phyloP scores from a whole-genome alignment of 495 filamentous ascomycete species.

The Cryomyces antarcticus region DNA sequence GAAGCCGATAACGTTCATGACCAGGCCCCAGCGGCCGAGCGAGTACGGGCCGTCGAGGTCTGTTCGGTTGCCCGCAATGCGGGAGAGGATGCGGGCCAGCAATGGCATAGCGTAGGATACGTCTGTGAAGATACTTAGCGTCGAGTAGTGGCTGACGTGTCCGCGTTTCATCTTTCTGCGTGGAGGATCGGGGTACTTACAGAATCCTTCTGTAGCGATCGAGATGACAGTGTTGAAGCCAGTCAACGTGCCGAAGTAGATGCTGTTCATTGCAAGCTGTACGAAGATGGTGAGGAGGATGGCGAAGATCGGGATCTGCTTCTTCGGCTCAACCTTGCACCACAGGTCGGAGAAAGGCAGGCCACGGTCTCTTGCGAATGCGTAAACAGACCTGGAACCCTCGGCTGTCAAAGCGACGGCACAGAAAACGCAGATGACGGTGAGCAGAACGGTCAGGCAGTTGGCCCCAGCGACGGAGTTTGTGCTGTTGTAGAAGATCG shows the following conservation, averaged over 20 bases:
- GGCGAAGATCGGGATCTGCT: constrained; percentile 29
- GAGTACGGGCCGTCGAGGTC: constrained; percentile 23
- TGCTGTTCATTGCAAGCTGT: constrained; percentile 33
- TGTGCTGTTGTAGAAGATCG: constrained; percentile 29
- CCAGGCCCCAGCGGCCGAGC: constrained; percentile 16
- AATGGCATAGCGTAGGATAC: constrained; percentile 38
- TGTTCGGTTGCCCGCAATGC: constrained; percentile 22
- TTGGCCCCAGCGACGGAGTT: constrained; percentile 22
- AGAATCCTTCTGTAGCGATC: constrained; percentile 37
- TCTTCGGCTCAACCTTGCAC: constrained; percentile 21
- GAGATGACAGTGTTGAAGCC: constrained; percentile 25
- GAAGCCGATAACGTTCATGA: constrained; percentile 29
- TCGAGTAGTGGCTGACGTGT: too few relatives aligned
- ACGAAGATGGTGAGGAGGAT: constrained; percentile 27
- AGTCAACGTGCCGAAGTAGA: constrained; percentile 36
- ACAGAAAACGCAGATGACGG: constrained; percentile 22
- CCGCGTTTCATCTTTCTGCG: too few relatives aligned
- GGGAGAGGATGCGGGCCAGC: constrained; percentile 28
- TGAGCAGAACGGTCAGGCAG: constrained; percentile 21
- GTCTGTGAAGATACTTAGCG: constrained; percentile 14
- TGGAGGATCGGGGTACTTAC: constrained; percentile 10
- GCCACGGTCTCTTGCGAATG: constrained; percentile 28
- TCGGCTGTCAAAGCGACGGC: constrained; percentile 25
- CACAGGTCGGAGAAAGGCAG: constrained; percentile 26
- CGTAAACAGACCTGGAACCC: constrained; percentile 24